phyloP scores from a whole-genome alignment of 495 filamentous ascomycete genomes.

The Rhypophila decipiens region DNA sequence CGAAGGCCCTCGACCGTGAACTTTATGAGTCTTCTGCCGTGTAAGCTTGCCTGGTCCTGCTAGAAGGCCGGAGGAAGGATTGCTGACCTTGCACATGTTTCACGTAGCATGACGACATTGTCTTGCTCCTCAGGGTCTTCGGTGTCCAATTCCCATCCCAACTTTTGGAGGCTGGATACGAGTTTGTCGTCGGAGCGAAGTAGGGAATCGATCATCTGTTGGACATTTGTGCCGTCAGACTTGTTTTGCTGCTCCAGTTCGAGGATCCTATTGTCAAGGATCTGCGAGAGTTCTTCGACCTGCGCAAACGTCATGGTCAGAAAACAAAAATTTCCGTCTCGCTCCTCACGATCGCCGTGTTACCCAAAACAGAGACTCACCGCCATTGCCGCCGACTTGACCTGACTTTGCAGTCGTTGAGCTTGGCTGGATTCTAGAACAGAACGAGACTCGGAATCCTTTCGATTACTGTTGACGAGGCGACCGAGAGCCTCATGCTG shows the following conservation, averaged over 20 bases:
- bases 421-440: constrained; percentile 21
- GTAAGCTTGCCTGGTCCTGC: constrained; percentile 8
- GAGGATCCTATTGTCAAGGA: constrained; percentile 27
- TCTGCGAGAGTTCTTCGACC: constrained; percentile 36
- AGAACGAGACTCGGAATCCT: constrained; percentile 20
- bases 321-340: too few species aligned
- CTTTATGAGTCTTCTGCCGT: constrained; percentile 34
- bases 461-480: constrained; percentile 24
- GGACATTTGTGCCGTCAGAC: constrained; percentile 13
- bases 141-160: constrained; percentile 39
- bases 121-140: constrained; percentile 31
- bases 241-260: constrained; percentile 35
- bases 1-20: constrained; percentile 40
- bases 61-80: not conserved
- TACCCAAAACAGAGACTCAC: constrained; percentile 14
- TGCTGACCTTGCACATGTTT: constrained; percentile 33
- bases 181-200: constrained; percentile 42
- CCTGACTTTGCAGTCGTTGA: constrained; percentile 26
- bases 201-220: constrained; percentile 31
- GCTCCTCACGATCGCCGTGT: not conserved
- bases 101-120: constrained; percentile 30
- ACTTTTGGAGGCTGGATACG: constrained; percentile 41
- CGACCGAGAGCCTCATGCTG: constrained; percentile 38
- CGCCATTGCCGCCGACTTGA: constrained; percentile 20
- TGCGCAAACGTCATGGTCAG: constrained; percentile 6